A percentile compares a stretch with the other conserved stretches of the same genome.
phyloP scores from a whole-genome alignment of 2,329 filamentous ascomycete genomes.

The Dactylellina leptospora region DNA sequence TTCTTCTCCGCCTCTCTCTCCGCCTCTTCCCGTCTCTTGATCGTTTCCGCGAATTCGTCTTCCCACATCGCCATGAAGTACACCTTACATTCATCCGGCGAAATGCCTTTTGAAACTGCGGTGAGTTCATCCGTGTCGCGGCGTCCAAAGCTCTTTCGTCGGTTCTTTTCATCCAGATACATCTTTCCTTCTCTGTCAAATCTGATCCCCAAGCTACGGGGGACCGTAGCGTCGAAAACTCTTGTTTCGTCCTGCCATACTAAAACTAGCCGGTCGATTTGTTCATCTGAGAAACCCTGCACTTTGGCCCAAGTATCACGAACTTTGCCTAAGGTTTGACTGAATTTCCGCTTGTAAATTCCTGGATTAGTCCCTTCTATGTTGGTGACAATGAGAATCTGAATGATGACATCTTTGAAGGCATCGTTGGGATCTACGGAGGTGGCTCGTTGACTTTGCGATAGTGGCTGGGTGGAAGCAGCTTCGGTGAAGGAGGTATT shows the following conservation, averaged over 20 bases:
- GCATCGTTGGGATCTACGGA: constrained; percentile 26
- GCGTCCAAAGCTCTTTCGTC: constrained; percentile 3
- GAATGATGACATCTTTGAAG: constrained; percentile 37
- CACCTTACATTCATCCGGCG: constrained; percentile 36
- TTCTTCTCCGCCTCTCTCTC: constrained; percentile 2
- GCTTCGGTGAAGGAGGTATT: background rate
- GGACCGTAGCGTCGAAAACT: constrained; percentile 43
- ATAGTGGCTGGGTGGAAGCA: background rate
- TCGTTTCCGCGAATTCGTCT: constrained; percentile 23
- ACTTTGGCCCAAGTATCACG: constrained; percentile 37
- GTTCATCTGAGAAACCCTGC: constrained; percentile 24
- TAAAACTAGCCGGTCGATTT: constrained; percentile 20
- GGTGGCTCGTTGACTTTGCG: constrained; percentile 13
- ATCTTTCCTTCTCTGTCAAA: constrained; percentile 45
- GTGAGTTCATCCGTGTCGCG: constrained; percentile 18
- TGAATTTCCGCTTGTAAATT: constrained; percentile 38
- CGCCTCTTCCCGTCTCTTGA: constrained; percentile 27
- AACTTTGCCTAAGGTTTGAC: constrained; percentile 39
- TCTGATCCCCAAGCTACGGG: constrained; percentile 33
- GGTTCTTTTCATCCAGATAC: constrained; percentile 15
- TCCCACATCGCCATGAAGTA: constrained; percentile 43
- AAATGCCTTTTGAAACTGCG: constrained; percentile 25
- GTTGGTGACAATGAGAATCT: constrained; percentile 37
- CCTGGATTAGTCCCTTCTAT: constrained; percentile 34
- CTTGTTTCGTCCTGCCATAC: constrained; percentile 46